Conservation (phyloP, 2,329 filamentous ascomycete species). For the Fusarium keratoplasticum region DNA sequence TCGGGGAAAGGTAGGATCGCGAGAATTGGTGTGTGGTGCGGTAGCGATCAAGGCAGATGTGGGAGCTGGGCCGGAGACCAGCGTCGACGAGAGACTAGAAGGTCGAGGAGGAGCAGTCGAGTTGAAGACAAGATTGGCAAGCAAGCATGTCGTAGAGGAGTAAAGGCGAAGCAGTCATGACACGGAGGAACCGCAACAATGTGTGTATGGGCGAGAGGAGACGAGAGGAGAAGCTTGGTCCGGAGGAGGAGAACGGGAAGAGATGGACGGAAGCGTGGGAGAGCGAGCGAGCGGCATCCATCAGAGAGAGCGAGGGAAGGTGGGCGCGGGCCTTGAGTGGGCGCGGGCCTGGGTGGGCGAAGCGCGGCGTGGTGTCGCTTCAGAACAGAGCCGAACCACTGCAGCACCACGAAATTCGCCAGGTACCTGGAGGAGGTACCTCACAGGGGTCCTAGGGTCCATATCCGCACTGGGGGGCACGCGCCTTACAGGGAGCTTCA, state of each 20-base stretch:
- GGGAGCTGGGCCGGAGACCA: conserved; percentile 29
- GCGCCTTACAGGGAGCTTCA: neutral
- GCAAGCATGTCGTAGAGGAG: conserved; percentile 43
- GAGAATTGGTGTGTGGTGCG: conserved; percentile 36
- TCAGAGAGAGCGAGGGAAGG: conserved; percentile 33
- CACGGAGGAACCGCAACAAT: conserved; percentile 30
- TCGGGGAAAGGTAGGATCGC: conserved; percentile 15
- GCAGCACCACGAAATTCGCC: conserved; percentile 8
- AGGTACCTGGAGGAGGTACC: conserved; percentile 8
- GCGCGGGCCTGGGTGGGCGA: conserved; percentile 7
- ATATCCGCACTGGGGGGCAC: neutral
- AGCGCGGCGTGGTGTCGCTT: conserved; percentile 11
- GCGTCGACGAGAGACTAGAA: conserved; percentile 40
- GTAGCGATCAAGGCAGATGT: conserved; percentile 23
- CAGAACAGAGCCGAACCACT: conserved; percentile 24
- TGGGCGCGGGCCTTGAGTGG: conserved; percentile 27
- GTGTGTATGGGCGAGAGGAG: conserved; percentile 35
- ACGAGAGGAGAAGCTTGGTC: conserved; percentile 47
- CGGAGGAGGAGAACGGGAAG: conserved; percentile 29
- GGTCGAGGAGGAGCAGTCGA: conserved; percentile 35
- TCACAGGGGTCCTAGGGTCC: neutral
- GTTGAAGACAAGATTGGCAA: conserved; percentile 42
- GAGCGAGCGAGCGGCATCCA: neutral
- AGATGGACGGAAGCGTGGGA: conserved; percentile 23
- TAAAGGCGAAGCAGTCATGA: conserved; percentile 37